These are phyloP conservation scores for Pestalotiopsis sp. DNA, from an alignment of 2,329 filamentous ascomycete genomes.

Conservation along the genomic window DNA sequence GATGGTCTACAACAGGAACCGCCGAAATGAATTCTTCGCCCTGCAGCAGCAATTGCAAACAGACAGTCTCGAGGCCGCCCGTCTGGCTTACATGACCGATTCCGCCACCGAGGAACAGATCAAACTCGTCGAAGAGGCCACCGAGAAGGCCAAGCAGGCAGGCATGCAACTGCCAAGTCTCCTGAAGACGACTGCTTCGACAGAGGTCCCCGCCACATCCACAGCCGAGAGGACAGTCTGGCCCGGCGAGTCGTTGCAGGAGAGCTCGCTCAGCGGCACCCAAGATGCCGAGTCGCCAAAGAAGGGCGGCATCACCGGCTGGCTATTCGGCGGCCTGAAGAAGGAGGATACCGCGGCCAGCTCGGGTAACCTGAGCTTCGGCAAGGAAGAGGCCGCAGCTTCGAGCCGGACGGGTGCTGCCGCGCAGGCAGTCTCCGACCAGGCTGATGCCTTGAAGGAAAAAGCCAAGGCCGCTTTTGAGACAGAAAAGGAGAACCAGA, in stretches of 20 bases:
- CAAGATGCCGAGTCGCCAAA: slow-evolving; percentile 21
- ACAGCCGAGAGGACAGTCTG: slow-evolving; percentile 24
- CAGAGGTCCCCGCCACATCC: slow-evolving; percentile 14
- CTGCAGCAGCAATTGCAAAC: slow-evolving; percentile 56
- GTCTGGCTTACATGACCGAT: slow-evolving; percentile 63
- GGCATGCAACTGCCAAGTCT: slow-evolving; percentile 54
- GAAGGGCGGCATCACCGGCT: slow-evolving; percentile 30
- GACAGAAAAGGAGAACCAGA: slow-evolving; percentile 54
- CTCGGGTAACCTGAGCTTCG: slow-evolving; percentile 25
- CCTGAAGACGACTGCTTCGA: slow-evolving; percentile 33
- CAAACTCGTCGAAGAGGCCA: slow-evolving; percentile 59
- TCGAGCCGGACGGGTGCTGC: slow-evolving; percentile 28
- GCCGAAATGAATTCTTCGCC: slow-evolving; percentile 60
- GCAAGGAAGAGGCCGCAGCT: slow-evolving; percentile 33
- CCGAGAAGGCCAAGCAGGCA: slow-evolving; percentile 46
- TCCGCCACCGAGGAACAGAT: slow-evolving; percentile 59
- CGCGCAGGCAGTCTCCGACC: slow-evolving; percentile 34
- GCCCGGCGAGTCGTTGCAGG: slow-evolving; percentile 26
- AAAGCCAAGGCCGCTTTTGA: slow-evolving; percentile 50
- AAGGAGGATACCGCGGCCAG: slow-evolving; percentile 33
- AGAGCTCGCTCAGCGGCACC: slow-evolving; percentile 21
- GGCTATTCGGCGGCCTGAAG: slow-evolving; percentile 43
- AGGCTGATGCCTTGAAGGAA: slow-evolving; percentile 34
- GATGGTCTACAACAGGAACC: slow-evolving; percentile 62
- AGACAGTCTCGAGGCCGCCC: slow-evolving; percentile 59